Conservation (phyloP, 176 grass and related monocot genomes). For the Themeda triandra region DNA sequence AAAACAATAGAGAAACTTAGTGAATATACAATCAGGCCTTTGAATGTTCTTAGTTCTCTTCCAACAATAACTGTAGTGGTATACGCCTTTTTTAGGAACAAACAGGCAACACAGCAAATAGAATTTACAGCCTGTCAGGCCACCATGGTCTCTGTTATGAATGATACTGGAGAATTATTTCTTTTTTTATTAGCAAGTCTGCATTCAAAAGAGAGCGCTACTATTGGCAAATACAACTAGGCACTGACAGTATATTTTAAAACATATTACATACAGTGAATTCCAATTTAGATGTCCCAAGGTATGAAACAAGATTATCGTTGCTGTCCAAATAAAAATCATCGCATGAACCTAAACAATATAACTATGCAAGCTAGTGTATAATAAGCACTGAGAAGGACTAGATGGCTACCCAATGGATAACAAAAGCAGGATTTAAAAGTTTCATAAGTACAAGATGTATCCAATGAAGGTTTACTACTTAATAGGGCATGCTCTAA, state of each 20-base stretch:
- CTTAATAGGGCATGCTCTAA: not conserved
- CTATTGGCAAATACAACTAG: not conserved
- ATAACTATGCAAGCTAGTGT: not conserved
- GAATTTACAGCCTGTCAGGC: not conserved
- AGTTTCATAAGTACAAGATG: not conserved
- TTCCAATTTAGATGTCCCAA: not conserved
- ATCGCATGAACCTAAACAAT: not conserved
- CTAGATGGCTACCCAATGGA: not conserved
- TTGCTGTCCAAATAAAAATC: not conserved
- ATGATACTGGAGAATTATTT: not conserved
- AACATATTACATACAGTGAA: not conserved
- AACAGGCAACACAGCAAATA: not conserved
- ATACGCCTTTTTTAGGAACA: not conserved
- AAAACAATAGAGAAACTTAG: not conserved
- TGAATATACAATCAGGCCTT: not conserved
- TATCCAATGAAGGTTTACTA: not conserved
- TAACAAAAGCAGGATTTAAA: conserved; percentile 7
- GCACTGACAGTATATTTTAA: not conserved
- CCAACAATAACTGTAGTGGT: not conserved
- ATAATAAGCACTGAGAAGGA: not conserved
- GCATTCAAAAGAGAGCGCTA: not conserved
- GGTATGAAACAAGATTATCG: not conserved
- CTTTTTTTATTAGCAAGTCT: not conserved
- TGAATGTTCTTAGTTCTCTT: not conserved
- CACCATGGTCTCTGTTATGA: not conserved